phyloP scores from a whole-genome alignment of 306 rosid genomes.

The Lathyrus oleraceus region DNA sequence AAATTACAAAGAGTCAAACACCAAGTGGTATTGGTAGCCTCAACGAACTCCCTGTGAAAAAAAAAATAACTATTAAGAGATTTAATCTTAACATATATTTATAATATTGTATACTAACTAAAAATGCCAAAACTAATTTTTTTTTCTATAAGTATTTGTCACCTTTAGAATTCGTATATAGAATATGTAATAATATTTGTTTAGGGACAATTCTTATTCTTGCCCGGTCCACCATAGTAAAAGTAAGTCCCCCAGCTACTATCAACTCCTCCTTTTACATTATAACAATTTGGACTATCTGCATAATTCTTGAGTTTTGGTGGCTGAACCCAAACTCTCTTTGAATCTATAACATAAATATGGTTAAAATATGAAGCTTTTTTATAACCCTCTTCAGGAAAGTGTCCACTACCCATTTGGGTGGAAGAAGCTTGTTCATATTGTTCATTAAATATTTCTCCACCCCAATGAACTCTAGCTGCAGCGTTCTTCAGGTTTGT shows the following conservation, averaged over 20 bases:
- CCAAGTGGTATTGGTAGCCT: too few relatives aligned
- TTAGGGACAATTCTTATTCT: slow-evolving; percentile 74
- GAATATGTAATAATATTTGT: not conserved
- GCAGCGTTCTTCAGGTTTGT: slow-evolving; percentile 69
- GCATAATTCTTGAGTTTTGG: slow-evolving; percentile 59
- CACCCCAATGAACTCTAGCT: slow-evolving; percentile 81
- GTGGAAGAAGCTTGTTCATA: slow-evolving; percentile 39
- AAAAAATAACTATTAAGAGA: too few relatives aligned
- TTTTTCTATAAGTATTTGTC: too few relatives aligned
- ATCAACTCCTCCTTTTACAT: slow-evolving; percentile 75
- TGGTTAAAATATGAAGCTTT: slow-evolving; percentile 80
- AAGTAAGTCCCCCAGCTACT: slow-evolving; percentile 81
- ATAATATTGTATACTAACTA: too few relatives aligned
- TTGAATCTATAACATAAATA: slow-evolving; percentile 69
- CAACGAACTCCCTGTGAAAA: too few relatives aligned
- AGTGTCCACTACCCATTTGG: slow-evolving; percentile 95
- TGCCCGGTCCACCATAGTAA: slow-evolving; percentile 95
- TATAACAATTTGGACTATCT: slow-evolving; percentile 80
- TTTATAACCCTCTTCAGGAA: slow-evolving; percentile 68
- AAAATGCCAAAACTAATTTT: too few relatives aligned
- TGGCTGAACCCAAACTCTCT: too few relatives aligned
- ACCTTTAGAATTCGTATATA: too few relatives aligned
- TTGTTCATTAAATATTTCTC: slow-evolving; percentile 31
- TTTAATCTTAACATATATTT: too few relatives aligned
- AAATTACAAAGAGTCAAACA: too few relatives aligned